Evolutionary conservation across 164 flowering plant genomes (phyloP).

Genomic region (Stephania cephalantha): DNA sequence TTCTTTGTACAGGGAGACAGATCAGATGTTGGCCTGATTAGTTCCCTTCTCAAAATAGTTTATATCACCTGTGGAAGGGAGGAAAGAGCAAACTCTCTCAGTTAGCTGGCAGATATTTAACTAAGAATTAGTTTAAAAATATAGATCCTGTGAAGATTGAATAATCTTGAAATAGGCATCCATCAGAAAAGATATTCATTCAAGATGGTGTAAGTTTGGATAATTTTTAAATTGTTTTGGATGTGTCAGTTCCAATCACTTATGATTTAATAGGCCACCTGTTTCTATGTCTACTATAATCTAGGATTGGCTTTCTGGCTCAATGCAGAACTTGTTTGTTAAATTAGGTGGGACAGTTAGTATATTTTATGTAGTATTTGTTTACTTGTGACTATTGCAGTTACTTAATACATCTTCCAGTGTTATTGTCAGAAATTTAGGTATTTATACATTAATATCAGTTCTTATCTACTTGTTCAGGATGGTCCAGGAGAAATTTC

Average conservation of each 20-base stretch:
- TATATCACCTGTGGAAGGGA: background rate
- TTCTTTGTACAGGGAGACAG: too few relatives aligned
- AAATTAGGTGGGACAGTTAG: background rate
- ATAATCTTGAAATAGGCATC: background rate
- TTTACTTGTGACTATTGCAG: background rate
- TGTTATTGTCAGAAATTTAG: background rate
- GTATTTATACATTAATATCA: background rate
- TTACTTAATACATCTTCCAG: background rate
- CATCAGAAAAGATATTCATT: background rate
- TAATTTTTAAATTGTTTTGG: background rate
- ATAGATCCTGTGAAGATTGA: background rate
- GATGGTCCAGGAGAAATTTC: constrained; percentile 12
- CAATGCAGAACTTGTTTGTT: background rate
- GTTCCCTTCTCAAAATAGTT: too few relatives aligned
- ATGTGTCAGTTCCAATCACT: too few relatives aligned
- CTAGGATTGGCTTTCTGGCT: background rate
- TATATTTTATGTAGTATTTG: background rate
- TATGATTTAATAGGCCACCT: too few relatives aligned
- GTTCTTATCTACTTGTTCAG: constrained; percentile 18
- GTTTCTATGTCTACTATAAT: background rate
- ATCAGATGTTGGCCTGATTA: too few relatives aligned
- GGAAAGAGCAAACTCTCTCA: background rate
- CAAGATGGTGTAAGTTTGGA: background rate
- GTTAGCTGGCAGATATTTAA: background rate
- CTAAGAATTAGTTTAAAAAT: background rate